Percentiles rank a stretch among this genome's conserved stretches.
Evolutionary conservation across 176 grass and related monocot species (phyloP).

Genomic region (Triticum dicoccoides): DNA sequence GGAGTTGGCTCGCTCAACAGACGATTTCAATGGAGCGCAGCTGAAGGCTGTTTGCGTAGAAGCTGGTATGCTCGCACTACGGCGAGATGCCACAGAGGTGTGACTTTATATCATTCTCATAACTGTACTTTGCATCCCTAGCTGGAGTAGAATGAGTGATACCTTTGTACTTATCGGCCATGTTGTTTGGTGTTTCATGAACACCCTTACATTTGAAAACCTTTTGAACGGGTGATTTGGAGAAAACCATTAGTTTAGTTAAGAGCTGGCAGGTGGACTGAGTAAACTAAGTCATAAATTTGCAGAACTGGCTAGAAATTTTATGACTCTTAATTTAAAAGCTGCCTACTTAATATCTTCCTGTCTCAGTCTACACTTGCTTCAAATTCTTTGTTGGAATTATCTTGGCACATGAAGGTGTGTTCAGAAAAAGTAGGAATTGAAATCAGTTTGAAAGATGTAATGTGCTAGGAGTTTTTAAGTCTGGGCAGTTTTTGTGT

Average conservation of each 20-base stretch:
- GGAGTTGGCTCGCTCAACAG: constrained; percentile 84
- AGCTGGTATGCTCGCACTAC: constrained; percentile 89
- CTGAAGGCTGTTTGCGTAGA: constrained; percentile 94
- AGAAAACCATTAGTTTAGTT: not conserved
- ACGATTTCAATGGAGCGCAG: constrained; percentile 89
- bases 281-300: not conserved
- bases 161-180: not conserved
- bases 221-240: not conserved
- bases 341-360: not conserved
- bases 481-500: no score
- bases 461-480: not conserved
- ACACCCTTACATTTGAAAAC: not conserved
- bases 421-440: not conserved
- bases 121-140: not conserved
- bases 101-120: not conserved
- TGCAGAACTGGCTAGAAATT: not conserved
- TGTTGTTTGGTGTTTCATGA: not conserved
- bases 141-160: not conserved
- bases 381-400: not conserved
- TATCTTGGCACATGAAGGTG: not conserved
- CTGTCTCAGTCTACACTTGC: not conserved
- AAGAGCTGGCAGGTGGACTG: not conserved
- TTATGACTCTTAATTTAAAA: not conserved
- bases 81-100: constrained; percentile 90
- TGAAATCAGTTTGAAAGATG: not conserved